Evolutionary conservation across 2,329 filamentous ascomycete species (phyloP).

Genomic region (Ophiognomonia clavigignenti-juglandacearum): DNA sequence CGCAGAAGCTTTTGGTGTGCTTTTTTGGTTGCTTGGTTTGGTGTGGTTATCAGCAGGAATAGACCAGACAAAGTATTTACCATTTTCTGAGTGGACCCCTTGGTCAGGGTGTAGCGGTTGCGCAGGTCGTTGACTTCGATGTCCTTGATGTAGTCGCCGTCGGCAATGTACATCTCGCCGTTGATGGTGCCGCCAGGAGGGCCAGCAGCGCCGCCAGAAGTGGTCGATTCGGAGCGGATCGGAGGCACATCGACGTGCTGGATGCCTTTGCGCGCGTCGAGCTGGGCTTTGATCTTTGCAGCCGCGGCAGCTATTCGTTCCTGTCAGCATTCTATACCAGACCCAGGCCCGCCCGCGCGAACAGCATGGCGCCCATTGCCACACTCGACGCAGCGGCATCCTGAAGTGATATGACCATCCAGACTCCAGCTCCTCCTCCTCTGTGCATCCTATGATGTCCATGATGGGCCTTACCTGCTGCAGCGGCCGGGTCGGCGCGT

Average conservation of each 20-base stretch:
- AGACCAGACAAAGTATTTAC: slow-evolving; percentile 76
- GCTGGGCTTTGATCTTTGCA: slow-evolving; percentile 77
- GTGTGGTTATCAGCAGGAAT: slow-evolving; percentile 59
- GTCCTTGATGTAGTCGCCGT: slow-evolving; percentile 97
- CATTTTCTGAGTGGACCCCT: slow-evolving; percentile 97
- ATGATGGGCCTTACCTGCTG: slow-evolving; percentile 56
- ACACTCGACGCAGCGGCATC: neutral
- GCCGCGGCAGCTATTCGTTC: slow-evolving; percentile 69
- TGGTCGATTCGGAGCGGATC: slow-evolving; percentile 47
- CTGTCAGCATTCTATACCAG: too few relatives aligned
- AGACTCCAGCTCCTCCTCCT: too few relatives aligned
- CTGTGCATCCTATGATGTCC: too few relatives aligned
- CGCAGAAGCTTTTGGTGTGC: slow-evolving; percentile 18
- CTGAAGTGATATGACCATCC: neutral
- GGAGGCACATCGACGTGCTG: slow-evolving; percentile 88
- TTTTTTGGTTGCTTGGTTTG: slow-evolving; percentile 28
- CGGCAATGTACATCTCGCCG: slow-evolving; percentile 86
- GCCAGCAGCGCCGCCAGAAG: slow-evolving; percentile 29
- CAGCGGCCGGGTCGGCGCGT: slow-evolving; percentile 69
- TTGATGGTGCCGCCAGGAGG: slow-evolving; percentile 58
- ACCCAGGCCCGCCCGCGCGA: too few relatives aligned
- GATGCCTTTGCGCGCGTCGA: slow-evolving; percentile 82
- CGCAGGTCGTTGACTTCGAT: slow-evolving; percentile 98
- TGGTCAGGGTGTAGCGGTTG: slow-evolving; percentile 95
- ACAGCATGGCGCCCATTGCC: too few relatives aligned